Evolutionary conservation across 768 basidiomycete species (phyloP).

Genomic region (Mycena sanguinolenta): DNA sequence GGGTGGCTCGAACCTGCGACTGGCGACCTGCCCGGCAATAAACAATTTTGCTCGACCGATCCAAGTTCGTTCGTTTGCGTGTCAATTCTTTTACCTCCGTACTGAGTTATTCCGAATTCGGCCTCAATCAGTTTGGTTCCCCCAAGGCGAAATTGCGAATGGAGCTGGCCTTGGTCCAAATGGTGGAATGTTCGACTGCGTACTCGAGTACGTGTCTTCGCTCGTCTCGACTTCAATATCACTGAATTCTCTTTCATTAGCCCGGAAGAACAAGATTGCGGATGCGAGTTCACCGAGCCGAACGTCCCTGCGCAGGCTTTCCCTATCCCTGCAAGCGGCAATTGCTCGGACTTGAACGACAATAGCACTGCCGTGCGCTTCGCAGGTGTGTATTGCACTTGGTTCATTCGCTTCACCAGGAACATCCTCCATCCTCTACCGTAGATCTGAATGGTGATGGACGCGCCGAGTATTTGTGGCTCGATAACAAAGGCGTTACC

Average conservation of each 20-base stretch:
- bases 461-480: not conserved
- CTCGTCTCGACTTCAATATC: too few relatives aligned
- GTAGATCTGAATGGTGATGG: constrained; percentile 20
- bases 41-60: constrained; percentile 3
- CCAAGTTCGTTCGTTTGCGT: constrained; percentile 10
- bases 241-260: not conserved
- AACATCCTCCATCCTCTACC: too few relatives aligned
- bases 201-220: not conserved
- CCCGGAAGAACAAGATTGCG: not conserved
- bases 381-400: constrained; percentile 10
- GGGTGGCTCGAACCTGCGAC: constrained; percentile 13
- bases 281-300: not conserved
- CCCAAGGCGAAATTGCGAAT: constrained; percentile 16
- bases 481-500: constrained; percentile 1
- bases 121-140: constrained; percentile 6
- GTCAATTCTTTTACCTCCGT: not conserved
- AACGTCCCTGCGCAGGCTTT: not conserved
- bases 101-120: not conserved
- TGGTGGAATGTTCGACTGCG: constrained; percentile 9
- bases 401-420: not conserved
- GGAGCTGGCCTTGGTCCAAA: constrained; percentile 12
- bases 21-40: not conserved
- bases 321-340: not conserved
- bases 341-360: constrained; percentile 17
- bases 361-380: constrained; percentile 16